Conservation (phyloP, 805 yeast genomes). For the Isabelozyma gotoi region DNA sequence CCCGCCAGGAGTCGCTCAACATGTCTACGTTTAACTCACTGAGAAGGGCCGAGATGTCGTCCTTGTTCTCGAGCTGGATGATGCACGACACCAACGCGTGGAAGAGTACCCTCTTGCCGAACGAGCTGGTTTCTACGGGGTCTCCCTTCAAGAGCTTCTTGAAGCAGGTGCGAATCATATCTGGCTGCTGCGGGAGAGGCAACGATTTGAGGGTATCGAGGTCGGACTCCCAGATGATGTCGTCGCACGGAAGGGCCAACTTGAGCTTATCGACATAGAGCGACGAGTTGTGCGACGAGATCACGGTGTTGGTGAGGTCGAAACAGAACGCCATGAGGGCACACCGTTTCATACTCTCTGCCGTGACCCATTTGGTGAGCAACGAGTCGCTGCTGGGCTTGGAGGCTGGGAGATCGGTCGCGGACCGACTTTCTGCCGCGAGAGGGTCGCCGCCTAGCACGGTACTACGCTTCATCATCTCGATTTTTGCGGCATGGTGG, state of each 20-base stretch:
- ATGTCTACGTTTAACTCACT: conserved; percentile 18
- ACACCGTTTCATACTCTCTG: conserved; percentile 33
- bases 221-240: conserved; percentile 26
- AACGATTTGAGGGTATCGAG: conserved; percentile 10
- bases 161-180: conserved; percentile 8
- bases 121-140: conserved; percentile 17
- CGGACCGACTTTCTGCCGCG: conserved; percentile 21
- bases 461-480: conserved; percentile 22
- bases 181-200: conserved; percentile 23
- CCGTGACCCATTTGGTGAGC: conserved; percentile 37
- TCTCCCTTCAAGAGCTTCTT: conserved; percentile 19
- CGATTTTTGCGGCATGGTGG: conserved; percentile 73
- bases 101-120: conserved; percentile 19
- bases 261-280: conserved; percentile 28
- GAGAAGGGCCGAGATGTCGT: conserved; percentile 22
- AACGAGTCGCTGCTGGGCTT: conserved; percentile 9
- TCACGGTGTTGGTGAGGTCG: conserved; percentile 35
- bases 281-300: conserved; percentile 28
- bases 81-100: conserved; percentile 16
- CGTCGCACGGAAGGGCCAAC: conserved; percentile 28
- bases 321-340: conserved; percentile 34
- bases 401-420: conserved; percentile 7
- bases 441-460: conserved; percentile 42
- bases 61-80: conserved; percentile 15
- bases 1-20: conserved; percentile 24